Evolutionary conservation across 148 eudicot species (phyloP).

Genomic region (Limonium bicolor): DNA sequence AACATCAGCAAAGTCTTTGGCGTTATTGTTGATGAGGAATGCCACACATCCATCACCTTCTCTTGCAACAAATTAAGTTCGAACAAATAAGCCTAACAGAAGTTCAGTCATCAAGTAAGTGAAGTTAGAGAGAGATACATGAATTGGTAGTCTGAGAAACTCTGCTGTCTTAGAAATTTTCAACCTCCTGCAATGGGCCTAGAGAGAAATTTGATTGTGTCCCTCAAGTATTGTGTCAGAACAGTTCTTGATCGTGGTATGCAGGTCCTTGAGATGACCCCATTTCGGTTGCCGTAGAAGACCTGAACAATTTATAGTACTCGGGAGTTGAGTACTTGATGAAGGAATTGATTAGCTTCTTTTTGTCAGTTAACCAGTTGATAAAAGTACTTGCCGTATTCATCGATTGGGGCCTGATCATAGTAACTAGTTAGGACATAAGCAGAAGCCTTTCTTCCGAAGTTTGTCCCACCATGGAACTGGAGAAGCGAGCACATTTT

Average conservation of each 20-base stretch:
- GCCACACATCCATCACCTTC: conserved; percentile 24
- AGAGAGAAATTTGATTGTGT: conserved; percentile 16
- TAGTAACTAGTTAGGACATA: conserved; percentile 39
- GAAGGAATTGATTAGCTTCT: background rate
- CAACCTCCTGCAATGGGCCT: conserved; percentile 26
- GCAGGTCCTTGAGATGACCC: conserved; percentile 50
- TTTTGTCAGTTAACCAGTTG: background rate
- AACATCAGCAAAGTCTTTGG: conserved; percentile 8
- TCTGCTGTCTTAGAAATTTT: background rate
- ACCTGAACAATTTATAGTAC: conserved; percentile 11
- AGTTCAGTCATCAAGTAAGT: background rate
- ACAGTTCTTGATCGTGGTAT: conserved; percentile 24
- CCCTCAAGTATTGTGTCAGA: conserved; percentile 29
- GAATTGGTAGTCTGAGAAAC: background rate
- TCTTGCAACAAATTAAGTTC: conserved; percentile 15
- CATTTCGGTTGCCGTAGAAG: conserved; percentile 51
- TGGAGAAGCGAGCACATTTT: conserved; percentile 4
- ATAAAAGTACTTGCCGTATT: conserved; percentile 26
- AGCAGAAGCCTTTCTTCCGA: conserved; percentile 37
- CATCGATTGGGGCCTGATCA: conserved; percentile 51
- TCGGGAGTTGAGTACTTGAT: background rate
- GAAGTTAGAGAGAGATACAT: background rate
- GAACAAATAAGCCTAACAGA: conserved; percentile 30
- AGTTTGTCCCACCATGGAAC: conserved; percentile 54
- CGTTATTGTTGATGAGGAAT: conserved; percentile 29